A percentile compares a stretch with the other conserved stretches of the same genome.
These are phyloP conservation scores for Ganoderma meredithae DNA, from an alignment of 1,284 basidiomycete genomes.

Conservation along the genomic window DNA sequence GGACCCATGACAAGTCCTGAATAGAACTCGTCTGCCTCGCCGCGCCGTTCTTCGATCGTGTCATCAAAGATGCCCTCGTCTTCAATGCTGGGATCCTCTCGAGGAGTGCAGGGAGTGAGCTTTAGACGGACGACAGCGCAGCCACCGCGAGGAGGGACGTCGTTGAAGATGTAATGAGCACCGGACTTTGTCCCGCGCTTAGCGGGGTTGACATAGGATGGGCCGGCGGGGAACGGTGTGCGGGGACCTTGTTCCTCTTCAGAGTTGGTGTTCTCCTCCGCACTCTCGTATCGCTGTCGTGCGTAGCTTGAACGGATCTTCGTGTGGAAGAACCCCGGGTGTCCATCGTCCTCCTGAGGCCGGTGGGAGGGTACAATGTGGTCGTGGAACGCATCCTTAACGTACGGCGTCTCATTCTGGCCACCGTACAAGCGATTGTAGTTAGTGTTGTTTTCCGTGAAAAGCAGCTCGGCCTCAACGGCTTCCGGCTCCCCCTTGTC, in stretches of 20 bases:
- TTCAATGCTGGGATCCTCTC: slow-evolving; percentile 80
- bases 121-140: slow-evolving; percentile 96
- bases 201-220: slow-evolving; percentile 85
- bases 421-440: slow-evolving; percentile 91
- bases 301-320: slow-evolving; percentile 59
- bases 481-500: slow-evolving; percentile 69
- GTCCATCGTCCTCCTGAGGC: slow-evolving; percentile 49
- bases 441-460: slow-evolving; percentile 98
- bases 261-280: slow-evolving; percentile 35
- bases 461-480: slow-evolving; percentile 85
- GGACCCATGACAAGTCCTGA: slow-evolving; percentile 79
- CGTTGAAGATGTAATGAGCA: slow-evolving; percentile 88
- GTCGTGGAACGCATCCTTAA: slow-evolving; percentile 99
- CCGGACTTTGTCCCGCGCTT: slow-evolving; percentile 92
- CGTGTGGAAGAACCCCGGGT: slow-evolving; percentile 51
- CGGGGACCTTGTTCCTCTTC: slow-evolving; percentile 55
- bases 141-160: slow-evolving; percentile 91
- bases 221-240: slow-evolving; percentile 59
- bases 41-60: slow-evolving; percentile 85
- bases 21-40: slow-evolving; percentile 98
- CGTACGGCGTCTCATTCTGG: slow-evolving; percentile 82
- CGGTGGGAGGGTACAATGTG: slow-evolving; percentile 91
- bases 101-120: slow-evolving; percentile 81
- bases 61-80: slow-evolving; percentile 94
- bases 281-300: slow-evolving; percentile 38